Percentiles rank a stretch among this genome's conserved stretches.
These are phyloP conservation scores for Candida sanyaensis DNA, from an alignment of 1,139 yeast species.

Conservation along the genomic window DNA sequence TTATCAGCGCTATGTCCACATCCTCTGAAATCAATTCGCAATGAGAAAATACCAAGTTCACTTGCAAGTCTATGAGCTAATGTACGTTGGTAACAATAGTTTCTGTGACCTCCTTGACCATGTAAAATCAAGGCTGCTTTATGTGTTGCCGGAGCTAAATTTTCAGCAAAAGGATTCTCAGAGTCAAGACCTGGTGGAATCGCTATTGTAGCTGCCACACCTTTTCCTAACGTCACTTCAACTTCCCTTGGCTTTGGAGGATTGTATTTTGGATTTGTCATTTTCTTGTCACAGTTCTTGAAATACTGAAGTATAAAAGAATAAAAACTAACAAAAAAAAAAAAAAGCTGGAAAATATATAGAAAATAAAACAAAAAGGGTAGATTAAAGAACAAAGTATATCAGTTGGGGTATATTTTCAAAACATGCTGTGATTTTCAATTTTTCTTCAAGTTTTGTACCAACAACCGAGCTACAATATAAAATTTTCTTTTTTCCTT, in stretches of 20 bases:
- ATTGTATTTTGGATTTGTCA: slow-evolving; percentile 8
- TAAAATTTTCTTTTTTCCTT: not conserved
- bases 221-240: slow-evolving; percentile 37
- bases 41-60: slow-evolving; percentile 59
- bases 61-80: slow-evolving; percentile 64
- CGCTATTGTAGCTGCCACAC: slow-evolving; percentile 40
- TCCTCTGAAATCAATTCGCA: slow-evolving; percentile 83
- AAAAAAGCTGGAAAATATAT: not conserved
- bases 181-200: slow-evolving; percentile 36
- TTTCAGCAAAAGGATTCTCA: slow-evolving; percentile 25
- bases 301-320: not conserved
- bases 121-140: slow-evolving; percentile 53
- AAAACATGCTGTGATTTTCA: not conserved
- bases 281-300: slow-evolving; percentile 2
- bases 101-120: slow-evolving; percentile 84
- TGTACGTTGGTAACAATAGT: slow-evolving; percentile 70
- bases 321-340: not conserved
- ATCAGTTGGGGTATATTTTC: not conserved
- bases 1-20: slow-evolving; percentile 77
- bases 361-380: no score
- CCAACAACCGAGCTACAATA: slow-evolving; percentile 1
- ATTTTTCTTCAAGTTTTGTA: not conserved
- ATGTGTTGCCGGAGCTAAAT: slow-evolving; percentile 38
- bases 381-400: no score
- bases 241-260: slow-evolving; percentile 32